phyloP scores from a whole-genome alignment of 108 stramenopile genomes.

The Cylindrotheca fusiformis region DNA sequence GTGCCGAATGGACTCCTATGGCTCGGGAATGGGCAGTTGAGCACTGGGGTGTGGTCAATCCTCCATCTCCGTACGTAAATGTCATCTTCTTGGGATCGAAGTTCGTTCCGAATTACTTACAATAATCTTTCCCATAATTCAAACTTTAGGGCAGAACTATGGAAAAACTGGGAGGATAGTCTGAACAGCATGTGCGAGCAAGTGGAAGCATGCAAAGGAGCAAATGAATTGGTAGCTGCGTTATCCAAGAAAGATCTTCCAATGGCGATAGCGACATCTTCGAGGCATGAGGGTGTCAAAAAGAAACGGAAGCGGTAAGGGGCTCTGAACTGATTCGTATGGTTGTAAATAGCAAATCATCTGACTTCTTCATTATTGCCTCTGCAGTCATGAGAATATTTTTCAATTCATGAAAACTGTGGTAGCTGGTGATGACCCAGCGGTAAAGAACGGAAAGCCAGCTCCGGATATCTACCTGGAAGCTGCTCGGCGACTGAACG shows the following conservation, averaged over 20 bases:
- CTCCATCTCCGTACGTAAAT: constrained; percentile 3
- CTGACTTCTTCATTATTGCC: background rate
- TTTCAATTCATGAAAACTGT: constrained; percentile 57
- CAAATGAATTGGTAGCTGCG: constrained; percentile 49
- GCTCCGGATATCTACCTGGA: constrained; percentile 83
- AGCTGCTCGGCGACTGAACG: constrained; percentile 53
- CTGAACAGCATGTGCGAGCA: constrained; percentile 57
- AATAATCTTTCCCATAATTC: background rate
- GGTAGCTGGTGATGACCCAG: constrained; percentile 68
- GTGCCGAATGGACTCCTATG: constrained; percentile 81
- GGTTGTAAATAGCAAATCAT: background rate
- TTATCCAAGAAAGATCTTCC: constrained; percentile 39
- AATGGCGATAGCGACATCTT: constrained; percentile 76
- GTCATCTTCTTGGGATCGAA: background rate
- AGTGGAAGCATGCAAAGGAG: constrained; percentile 62
- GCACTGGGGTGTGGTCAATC: constrained; percentile 40
- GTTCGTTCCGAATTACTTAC: background rate
- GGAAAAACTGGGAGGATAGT: constrained; percentile 59
- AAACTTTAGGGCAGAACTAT: constrained; percentile 24
- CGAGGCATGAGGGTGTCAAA: constrained; percentile 50
- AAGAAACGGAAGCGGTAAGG: constrained; percentile 48
- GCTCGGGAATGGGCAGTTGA: constrained; percentile 53
- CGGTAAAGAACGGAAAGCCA: constrained; percentile 73
- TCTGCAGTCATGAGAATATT: constrained; percentile 38
- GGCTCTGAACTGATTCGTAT: background rate